Evolutionary conservation across 139 green algal species (phyloP).

Genomic region (Volvox reticuliferus): DNA sequence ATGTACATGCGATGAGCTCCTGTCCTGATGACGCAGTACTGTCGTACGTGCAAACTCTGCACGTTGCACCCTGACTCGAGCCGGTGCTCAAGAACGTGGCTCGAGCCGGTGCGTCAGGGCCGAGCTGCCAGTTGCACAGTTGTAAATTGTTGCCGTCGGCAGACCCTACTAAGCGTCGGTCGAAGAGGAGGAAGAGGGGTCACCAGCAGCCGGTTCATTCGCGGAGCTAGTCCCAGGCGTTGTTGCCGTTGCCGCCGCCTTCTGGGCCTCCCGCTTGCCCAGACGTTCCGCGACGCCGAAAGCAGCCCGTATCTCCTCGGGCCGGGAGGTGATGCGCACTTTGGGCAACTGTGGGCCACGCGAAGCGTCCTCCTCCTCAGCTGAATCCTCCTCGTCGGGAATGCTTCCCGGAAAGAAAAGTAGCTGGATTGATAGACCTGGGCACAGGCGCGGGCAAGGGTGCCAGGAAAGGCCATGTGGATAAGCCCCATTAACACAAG

Average conservation of each 20-base stretch:
- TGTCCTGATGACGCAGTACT: no score
- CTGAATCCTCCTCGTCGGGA: constrained; percentile 48
- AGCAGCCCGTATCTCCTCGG: constrained; percentile 51
- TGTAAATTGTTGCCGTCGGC: no score
- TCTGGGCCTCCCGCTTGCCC: constrained; percentile 34
- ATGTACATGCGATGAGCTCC: no score
- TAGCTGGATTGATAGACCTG: constrained; percentile 70
- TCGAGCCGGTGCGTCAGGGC: no score
- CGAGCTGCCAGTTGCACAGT: no score
- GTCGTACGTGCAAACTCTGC: no score
- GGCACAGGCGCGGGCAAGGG: no score
- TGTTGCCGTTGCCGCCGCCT: background rate
- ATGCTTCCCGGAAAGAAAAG: constrained; percentile 63
- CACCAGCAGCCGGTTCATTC: background rate
- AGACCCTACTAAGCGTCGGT: background rate
- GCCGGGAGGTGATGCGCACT: constrained; percentile 52
- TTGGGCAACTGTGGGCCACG: constrained; percentile 63
- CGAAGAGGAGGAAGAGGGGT: background rate
- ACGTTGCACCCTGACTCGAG: no score
- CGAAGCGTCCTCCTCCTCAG: background rate
- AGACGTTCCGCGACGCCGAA: constrained; percentile 50
- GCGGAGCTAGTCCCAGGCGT: background rate
- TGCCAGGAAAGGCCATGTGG: no score
- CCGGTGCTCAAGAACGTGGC: no score
- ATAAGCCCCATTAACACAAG: no score